Base-by-base conservation (phyloP, 2,329 filamentous ascomycete genomes). In the Alternaria incomplexa region DNA sequence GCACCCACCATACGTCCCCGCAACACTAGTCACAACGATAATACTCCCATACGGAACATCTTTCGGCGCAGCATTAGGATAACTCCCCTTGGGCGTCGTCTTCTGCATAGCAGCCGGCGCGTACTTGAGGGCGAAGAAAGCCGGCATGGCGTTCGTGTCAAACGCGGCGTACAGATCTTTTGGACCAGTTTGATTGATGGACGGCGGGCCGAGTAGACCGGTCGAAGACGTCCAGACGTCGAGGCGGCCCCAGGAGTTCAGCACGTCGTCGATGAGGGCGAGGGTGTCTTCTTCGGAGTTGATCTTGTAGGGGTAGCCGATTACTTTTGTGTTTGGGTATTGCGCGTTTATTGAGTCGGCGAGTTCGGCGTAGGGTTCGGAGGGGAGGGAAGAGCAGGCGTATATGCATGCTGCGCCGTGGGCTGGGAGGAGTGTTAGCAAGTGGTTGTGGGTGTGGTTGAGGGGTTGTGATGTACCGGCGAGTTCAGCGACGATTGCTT, bases 321-420 rank as follows among this genome's bases (percentile, higher is more conserved):
- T 89, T 55, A 89, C 79, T 69, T 88, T 88, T 15, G 87, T 89
- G 70, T 87, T 87, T 15, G 86, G 86, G 56, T 71, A 68, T 40
- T 57, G 40, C 43, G 80, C 76, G 55, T 81, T 81, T 28, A 44
- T 40, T 6, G 82, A 78, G 36, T 87, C 73, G 47, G 82, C 78
- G 43, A 87, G 76, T 43, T 74, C 62, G 23, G 77, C 75, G 70
- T 83, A 84, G 44, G 82, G 78, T 30, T 81, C 78, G 28, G 76
- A 76, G 15, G 81, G 80, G 44, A 80, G 71, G 22, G 80, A 80
- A 47, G 85, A 84, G 76, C 86, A 88, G 48, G 86, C 85, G 70
- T 90, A 90, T 66, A 90, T 87, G 69, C 86, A 88, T 46, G 88
- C 88, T 64, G 88, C 88, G 45, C 88, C 88, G 72, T 90, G 88